Percentiles rank a stretch among this genome's conserved stretches.
phyloP scores from a whole-genome alignment of 192 early-diverging fungal species.

The Phlyctochytrium planicorne region DNA sequence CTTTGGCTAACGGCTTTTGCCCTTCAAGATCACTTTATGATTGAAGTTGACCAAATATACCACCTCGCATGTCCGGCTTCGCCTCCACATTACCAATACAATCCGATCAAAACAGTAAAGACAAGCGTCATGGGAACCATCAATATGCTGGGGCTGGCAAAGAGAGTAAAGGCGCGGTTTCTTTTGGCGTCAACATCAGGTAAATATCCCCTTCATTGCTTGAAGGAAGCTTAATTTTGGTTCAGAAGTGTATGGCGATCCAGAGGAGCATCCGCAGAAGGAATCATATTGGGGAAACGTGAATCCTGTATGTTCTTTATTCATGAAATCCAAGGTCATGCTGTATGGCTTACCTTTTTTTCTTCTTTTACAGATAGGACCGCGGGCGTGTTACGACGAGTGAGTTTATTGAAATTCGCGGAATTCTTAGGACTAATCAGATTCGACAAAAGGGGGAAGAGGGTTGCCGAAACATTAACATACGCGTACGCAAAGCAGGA shows the following conservation, averaged over 20 bases:
- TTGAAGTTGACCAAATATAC: slow-evolving; percentile 83
- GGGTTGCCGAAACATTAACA: slow-evolving; percentile 79
- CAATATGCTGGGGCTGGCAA: slow-evolving; percentile 84
- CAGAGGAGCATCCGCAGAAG: slow-evolving; percentile 79
- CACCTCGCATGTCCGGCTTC: slow-evolving; percentile 86
- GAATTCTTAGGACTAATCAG: background rate
- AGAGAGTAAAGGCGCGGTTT: slow-evolving; percentile 75
- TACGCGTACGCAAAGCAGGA: slow-evolving; percentile 77
- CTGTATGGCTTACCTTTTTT: too few species aligned
- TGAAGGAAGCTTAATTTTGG: background rate
- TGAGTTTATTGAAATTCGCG: background rate
- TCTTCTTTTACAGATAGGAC: slow-evolving; percentile 65
- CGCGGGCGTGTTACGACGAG: slow-evolving; percentile 84
- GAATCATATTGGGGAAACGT: slow-evolving; percentile 80
- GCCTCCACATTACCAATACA: slow-evolving; percentile 84
- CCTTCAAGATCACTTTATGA: slow-evolving; percentile 68
- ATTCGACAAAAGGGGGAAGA: slow-evolving; percentile 61
- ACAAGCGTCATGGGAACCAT: slow-evolving; percentile 82
- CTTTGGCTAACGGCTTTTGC: background rate
- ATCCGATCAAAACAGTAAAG: slow-evolving; percentile 84
- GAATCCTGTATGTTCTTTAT: slow-evolving; percentile 31
- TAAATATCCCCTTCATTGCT: slow-evolving; percentile 28
- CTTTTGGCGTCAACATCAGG: slow-evolving; percentile 78
- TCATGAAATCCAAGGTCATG: too few species aligned
- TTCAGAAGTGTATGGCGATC: slow-evolving; percentile 84